phyloP scores from a whole-genome alignment of 805 yeast genomes.

The Ogataea wickerhamii region DNA sequence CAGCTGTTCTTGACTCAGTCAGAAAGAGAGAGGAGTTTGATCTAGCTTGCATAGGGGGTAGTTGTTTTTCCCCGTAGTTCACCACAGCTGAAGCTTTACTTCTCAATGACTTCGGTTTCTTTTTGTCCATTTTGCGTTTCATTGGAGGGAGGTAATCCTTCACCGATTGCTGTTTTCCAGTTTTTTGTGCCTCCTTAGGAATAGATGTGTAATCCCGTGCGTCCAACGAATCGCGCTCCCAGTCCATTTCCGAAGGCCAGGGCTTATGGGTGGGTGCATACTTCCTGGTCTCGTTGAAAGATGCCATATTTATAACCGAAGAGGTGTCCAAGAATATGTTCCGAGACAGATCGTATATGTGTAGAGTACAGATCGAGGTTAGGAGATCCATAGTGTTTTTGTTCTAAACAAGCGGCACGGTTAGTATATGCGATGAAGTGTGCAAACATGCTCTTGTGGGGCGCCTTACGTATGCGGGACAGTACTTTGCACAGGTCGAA shows the following conservation, averaged over 20 bases:
- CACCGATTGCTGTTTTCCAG: background rate
- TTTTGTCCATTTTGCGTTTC: background rate
- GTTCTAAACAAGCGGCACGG: slow-evolving; percentile 16
- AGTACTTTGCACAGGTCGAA: slow-evolving; percentile 22
- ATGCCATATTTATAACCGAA: slow-evolving; percentile 1
- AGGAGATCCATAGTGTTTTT: slow-evolving; percentile 21
- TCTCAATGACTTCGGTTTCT: slow-evolving; percentile 1
- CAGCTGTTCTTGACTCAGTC: too few species aligned
- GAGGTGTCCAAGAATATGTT: slow-evolving; percentile 7
- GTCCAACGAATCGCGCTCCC: slow-evolving; percentile 21
- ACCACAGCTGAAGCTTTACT: background rate
- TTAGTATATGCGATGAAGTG: too few species aligned
- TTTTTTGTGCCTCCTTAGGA: slow-evolving; percentile 2
- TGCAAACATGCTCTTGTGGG: too few species aligned
- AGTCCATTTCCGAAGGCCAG: slow-evolving; percentile 21
- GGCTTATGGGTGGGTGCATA: slow-evolving; percentile 6
- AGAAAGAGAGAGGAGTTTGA: too few species aligned
- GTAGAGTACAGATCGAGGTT: slow-evolving; percentile 15
- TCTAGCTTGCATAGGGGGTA: too few species aligned
- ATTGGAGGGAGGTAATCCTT: background rate
- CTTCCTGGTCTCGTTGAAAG: slow-evolving; percentile 8
- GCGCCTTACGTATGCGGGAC: slow-evolving; percentile 21
- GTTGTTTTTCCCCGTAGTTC: background rate
- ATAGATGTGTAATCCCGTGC: background rate
- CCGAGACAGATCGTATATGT: slow-evolving; percentile 17